These are phyloP conservation scores for Claviceps sorghi DNA, from an alignment of 2,329 filamentous ascomycete species.

Conservation along the genomic window DNA sequence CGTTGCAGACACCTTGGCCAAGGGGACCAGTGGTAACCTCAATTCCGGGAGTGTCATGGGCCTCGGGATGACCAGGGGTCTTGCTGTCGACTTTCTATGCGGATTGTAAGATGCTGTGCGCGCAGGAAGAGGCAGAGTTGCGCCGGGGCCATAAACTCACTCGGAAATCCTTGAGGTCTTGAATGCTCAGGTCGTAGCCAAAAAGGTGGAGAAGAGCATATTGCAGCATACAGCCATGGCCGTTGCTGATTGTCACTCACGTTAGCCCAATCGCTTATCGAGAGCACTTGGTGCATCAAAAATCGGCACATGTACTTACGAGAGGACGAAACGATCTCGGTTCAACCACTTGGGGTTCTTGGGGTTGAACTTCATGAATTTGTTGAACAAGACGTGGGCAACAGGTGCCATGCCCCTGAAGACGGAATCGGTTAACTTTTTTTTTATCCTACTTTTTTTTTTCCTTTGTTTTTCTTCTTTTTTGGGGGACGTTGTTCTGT, in stretches of 20 bases:
- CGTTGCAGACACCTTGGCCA: constrained; percentile 92
- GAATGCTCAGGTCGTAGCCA: constrained; percentile 72
- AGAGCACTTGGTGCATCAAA: not conserved
- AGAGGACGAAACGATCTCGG: constrained; percentile 96
- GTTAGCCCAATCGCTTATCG: not conserved
- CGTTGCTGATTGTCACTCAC: constrained; percentile 50
- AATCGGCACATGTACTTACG: constrained; percentile 47
- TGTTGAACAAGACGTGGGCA: constrained; percentile 95
- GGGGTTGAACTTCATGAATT: constrained; percentile 99
- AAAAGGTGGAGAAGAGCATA: constrained; percentile 96
- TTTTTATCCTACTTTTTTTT: not conserved
- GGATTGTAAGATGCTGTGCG: not conserved
- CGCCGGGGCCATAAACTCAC: constrained; percentile 39
- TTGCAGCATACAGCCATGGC: constrained; percentile 98
- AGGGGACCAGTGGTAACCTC: constrained; percentile 98
- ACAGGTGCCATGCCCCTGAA: constrained; percentile 72
- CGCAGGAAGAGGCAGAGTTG: not conserved
- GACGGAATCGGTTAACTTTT: constrained; percentile 17
- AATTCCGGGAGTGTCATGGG: constrained; percentile 89
- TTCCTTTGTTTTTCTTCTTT: no score
- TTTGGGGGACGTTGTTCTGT: not conserved
- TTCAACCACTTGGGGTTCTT: constrained; percentile 97
- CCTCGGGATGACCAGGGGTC: constrained; percentile 90
- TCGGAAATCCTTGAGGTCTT: constrained; percentile 93
- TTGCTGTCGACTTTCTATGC: constrained; percentile 46